Evolutionary conservation across 345 rosid species (phyloP).

Genomic region (Camelina laxa): DNA sequence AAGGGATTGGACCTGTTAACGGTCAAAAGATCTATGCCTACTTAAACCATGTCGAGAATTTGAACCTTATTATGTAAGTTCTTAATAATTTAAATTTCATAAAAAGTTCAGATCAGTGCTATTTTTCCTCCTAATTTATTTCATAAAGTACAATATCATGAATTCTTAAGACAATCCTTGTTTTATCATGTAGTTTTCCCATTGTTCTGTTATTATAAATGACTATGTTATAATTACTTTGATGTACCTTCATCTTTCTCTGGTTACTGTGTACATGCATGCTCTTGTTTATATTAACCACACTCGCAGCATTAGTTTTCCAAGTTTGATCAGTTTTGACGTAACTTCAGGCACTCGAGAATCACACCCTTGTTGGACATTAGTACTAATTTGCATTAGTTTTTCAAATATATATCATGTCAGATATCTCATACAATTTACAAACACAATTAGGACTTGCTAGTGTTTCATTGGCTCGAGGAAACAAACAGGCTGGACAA

Average conservation of each 20-base stretch:
- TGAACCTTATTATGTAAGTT: background rate
- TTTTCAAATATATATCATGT: too few species aligned
- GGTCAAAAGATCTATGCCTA: background rate
- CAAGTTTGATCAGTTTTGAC: too few species aligned
- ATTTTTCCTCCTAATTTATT: background rate
- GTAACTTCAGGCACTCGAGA: too few species aligned
- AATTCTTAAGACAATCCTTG: background rate
- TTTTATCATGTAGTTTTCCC: background rate
- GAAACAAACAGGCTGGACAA: too few species aligned
- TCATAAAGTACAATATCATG: background rate
- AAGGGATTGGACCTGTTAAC: background rate
- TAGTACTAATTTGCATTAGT: too few species aligned
- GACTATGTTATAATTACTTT: background rate
- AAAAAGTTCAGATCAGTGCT: background rate
- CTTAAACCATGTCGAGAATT: slow-evolving; percentile 9
- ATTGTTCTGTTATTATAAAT: background rate
- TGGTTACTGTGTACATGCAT: background rate
- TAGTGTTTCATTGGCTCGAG: too few species aligned
- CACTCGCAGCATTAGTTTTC: too few species aligned
- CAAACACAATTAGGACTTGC: too few species aligned
- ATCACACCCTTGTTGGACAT: too few species aligned
- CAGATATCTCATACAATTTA: too few species aligned
- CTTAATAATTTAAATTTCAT: background rate
- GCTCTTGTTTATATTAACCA: too few species aligned
- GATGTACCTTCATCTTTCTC: background rate